Evolutionary conservation across 768 basidiomycete species (phyloP).

Genomic region (Hysterangium stoloniferum): DNA sequence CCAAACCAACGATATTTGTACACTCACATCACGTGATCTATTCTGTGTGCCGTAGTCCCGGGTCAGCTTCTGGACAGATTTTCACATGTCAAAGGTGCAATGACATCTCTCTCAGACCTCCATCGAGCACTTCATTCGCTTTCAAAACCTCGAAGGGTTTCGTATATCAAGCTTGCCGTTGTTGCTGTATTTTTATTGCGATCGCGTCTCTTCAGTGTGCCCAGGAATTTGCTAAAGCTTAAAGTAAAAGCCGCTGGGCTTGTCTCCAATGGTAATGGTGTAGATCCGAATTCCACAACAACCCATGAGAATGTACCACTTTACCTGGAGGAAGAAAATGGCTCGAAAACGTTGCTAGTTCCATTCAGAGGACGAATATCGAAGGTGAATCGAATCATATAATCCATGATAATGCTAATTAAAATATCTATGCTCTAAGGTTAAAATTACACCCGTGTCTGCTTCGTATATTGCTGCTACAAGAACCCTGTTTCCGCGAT

Average conservation of each 20-base stretch:
- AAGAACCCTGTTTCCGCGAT: constrained; percentile 53
- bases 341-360: constrained; percentile 56
- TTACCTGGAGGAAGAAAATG: constrained; percentile 51
- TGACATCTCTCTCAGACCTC: no score
- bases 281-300: neutral
- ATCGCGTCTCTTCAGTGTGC: constrained; percentile 10
- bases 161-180: constrained; percentile 5
- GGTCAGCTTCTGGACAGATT: neutral
- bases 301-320: constrained; percentile 46
- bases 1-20: neutral
- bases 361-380: constrained; percentile 57
- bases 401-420: neutral
- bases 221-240: constrained; percentile 24
- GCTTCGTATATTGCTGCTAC: constrained; percentile 42
- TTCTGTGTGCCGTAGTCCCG: neutral
- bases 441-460: constrained; percentile 42
- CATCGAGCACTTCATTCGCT: neutral
- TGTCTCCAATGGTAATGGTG: neutral
- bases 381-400: constrained; percentile 37
- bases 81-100: neutral
- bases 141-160: neutral
- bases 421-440: constrained; percentile 20
- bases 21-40: neutral
- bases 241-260: constrained; percentile 34
- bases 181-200: constrained; percentile 8